Base-by-base conservation (phyloP, 306 rosid species). In the Trichosanthes truncata region DNA sequence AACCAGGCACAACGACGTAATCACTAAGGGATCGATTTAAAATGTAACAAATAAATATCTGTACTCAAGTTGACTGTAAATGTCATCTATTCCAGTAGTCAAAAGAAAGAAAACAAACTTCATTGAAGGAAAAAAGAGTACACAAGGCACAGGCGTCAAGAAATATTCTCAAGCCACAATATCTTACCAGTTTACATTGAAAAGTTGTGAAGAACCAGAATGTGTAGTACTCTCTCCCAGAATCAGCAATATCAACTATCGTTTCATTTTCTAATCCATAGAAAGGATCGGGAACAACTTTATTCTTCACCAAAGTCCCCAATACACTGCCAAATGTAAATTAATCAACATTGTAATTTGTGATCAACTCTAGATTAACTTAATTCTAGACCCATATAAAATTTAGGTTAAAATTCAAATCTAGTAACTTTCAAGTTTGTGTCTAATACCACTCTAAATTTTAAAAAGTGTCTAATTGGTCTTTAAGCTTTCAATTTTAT, bases 191-290 rank as follows among this genome's bases (percentile, higher is more conserved):
- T 52, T 83, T 89, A 83, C 90, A 87, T 60, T 82, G 86, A 74
- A 94, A 94, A 57, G 88, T 81, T 3, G 91, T 94, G 52, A 92
- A 94, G 86, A 92, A 89, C 97, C 97, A 92, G 81, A 92, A 94
- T n/a, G 98, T 94, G 85, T 94, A 92, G 76, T 84, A 81, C 17
- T 94, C 93, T 83, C 96, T 89, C 62, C 98, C 98, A 48, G 98
- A 89, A 84, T 92, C 97, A 85, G 97, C 92, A 89, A 94, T 94
- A 71, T 94, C 98, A 13, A 86, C 62, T 74, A 94, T 92, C 2
- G 83, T 21, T 78, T 92, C 90, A 53, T 94, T 94, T 81, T 80
- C 82, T 76, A 94, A 82, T 33, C 98, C 98, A 71, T 89, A 89
- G 69, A 94, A 94, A 57, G 97, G 98, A 86, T 94, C 97, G 1